Conservation (phyloP, 2,329 filamentous ascomycete genomes). For the Claviceps purpurea region DNA sequence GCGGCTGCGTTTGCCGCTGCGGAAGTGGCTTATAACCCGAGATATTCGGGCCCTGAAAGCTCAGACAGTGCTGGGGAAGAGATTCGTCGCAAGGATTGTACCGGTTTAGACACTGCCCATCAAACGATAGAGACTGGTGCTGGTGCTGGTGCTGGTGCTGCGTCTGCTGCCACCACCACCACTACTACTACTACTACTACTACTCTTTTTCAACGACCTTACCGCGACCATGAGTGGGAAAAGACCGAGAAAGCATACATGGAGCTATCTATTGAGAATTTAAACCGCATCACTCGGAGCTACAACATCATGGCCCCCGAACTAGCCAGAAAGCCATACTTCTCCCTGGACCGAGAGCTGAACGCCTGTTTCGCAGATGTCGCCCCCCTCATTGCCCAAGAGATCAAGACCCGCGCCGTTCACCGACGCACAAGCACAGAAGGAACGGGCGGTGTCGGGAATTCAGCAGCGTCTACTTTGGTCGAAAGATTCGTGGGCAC, state of each 20-base stretch:
- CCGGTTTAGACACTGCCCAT: neutral
- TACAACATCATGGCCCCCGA: slow-evolving; percentile 95
- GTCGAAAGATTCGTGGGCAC: slow-evolving; percentile 46
- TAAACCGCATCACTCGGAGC: slow-evolving; percentile 69
- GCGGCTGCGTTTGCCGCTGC: slow-evolving; percentile 65
- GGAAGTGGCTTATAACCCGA: slow-evolving; percentile 29
- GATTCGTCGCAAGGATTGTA: neutral
- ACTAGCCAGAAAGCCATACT: slow-evolving; percentile 87
- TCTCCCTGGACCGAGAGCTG: slow-evolving; percentile 70
- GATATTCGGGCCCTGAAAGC: too few relatives aligned
- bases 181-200: neutral
- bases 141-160: neutral
- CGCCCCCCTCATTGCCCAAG: slow-evolving; percentile 58
- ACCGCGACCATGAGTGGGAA: slow-evolving; percentile 70
- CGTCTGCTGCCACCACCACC: too few relatives aligned
- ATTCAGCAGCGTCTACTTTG: slow-evolving; percentile 31
- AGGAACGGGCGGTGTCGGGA: slow-evolving; percentile 11
- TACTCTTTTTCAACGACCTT: slow-evolving; percentile 36
- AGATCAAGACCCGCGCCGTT: slow-evolving; percentile 56
- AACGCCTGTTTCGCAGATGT: slow-evolving; percentile 73
- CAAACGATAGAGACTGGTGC: neutral
- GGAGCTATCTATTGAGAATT: slow-evolving; percentile 57
- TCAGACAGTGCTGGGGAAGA: too few relatives aligned
- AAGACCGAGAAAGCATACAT: slow-evolving; percentile 61
- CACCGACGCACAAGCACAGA: slow-evolving; percentile 28